Percentiles rank a stretch among this genome's conserved stretches.
phyloP scores from a whole-genome alignment of 139 green algal species.

The Gonium pectorale region DNA sequence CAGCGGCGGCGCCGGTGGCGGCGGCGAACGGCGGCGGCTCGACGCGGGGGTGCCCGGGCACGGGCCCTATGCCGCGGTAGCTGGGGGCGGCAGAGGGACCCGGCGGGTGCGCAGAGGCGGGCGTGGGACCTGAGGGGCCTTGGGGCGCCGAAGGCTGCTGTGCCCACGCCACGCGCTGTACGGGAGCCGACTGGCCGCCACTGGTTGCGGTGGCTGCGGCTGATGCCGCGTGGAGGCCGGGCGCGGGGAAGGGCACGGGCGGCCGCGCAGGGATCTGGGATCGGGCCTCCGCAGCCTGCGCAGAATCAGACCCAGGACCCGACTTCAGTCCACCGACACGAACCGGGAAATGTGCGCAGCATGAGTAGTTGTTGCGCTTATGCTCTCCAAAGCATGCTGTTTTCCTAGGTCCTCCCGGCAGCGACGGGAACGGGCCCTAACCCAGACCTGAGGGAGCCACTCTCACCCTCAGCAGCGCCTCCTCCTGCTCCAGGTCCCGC shows the following conservation, averaged over 20 bases:
- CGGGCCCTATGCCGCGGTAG: neutral
- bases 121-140: too few relatives aligned
- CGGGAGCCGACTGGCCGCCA: neutral
- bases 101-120: neutral
- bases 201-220: neutral
- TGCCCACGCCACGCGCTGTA: neutral
- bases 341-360: too few relatives aligned
- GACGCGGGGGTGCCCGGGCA: slow-evolving; percentile 16
- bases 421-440: neutral
- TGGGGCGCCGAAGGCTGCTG: neutral
- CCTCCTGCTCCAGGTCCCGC: neutral
- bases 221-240: neutral
- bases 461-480: neutral
- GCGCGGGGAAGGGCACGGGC: slow-evolving; percentile 10
- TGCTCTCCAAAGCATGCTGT: neutral
- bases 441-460: neutral
- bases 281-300: neutral
- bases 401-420: neutral
- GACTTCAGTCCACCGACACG: too few relatives aligned
- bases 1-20: neutral
- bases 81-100: neutral
- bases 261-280: neutral
- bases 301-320: neutral
- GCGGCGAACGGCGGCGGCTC: neutral
- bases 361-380: neutral